Evolutionary conservation across 140 eudicot genomes (phyloP), one percentile per base, ranked within the genome.

Genomic region (Flaveria floridana): DNA sequence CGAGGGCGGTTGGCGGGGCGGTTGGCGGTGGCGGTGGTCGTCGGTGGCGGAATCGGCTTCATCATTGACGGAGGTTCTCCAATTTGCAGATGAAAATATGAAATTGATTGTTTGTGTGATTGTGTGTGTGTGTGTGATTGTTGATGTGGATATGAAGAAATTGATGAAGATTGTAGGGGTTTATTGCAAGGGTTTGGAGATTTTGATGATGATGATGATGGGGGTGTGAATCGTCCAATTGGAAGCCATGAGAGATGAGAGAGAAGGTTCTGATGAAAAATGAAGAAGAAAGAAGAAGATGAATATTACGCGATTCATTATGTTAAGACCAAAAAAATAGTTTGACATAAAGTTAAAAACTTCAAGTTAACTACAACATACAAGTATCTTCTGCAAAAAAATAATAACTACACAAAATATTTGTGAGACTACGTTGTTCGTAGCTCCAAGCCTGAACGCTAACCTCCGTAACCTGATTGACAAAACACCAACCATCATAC

Each of bases 41-140:
- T n/a, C n/a, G n/a, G n/a, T n/a, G 89, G 91, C 14, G 66, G 89
- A 48, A 71, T 74, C 9, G 91, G 90, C 39, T 79, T 88, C 95
- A 90, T 90, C 72, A 44, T 76, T 50, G 48, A 51, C 8, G 46
- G 20, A 18, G 12, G 52, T 52, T 52, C 13, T 44, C 42, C 71
- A 16, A n/a, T 41, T 34, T 76, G 44, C 39, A 34, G 39, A 4
- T 4, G 39, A 34, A 4, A 34, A 34, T 0, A 34, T 34, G 39
- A 34, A 34, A 34, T 34, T 7, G 39, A 34, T 34, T 34, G 39
- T 34, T 34, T 34, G 39, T 34, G 39, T 34, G 39, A 34, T 34
- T 34, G 19, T 14, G 34, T 28, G 34, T 26, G 26, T 25, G n/a
- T 64, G 47, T 51, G 37, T 37, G 14, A 34, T 65, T 34, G 53